Evolutionary conservation across 1,284 basidiomycete genomes (phyloP), one percentile per base, ranked within the genome.

Genomic region (Cryptococcus jaspeensis): DNA sequence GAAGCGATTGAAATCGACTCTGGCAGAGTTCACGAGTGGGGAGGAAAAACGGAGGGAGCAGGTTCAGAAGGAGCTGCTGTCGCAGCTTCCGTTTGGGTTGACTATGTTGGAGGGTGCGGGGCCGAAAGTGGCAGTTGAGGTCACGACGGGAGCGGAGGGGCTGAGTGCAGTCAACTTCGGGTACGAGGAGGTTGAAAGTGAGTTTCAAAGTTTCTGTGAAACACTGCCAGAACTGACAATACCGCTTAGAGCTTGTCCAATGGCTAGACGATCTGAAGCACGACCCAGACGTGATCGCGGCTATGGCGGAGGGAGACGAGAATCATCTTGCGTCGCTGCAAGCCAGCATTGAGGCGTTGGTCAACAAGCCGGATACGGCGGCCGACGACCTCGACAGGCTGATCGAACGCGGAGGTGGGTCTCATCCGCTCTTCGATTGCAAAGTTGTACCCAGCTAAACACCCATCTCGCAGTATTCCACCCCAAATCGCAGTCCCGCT

Each of bases 381-480:
- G 88, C 89, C 68, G 74, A 83, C 0, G 85, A 86, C 2, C 90
- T 92, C 66, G 90, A 92, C 64, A 82, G 84, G 58, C 85, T 91
- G 63, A 87, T 88, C 15, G 89, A 90, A 68, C 82, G 86, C 45
- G 88, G 88, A 55, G 76, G 89, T 90, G 70, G 59, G 87, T 81
- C 36, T 15, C 8, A 6, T 44, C 35, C 11, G n/a, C 20, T 32
- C 15, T 35, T 32, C 9, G 28, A 32, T 32, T 4, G 5, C 28
- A 9, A 2, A 20, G 2, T 42, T 18, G 42, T 50, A 3, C 37
- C 39, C 13, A n/a, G 36, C 46, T 48, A 6, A 37, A 11, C 25
- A 16, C 28, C 25, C 13, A 18, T 18, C 15, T 18, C 20, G 1
- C 38, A 63, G 61, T 60, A 2, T 32, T 60, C 38, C 35, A 53